A percentile compares a stretch with the other conserved stretches of the same genome.
Evolutionary conservation across 139 green algal species (phyloP).

Genomic region (Microglena sp.): DNA sequence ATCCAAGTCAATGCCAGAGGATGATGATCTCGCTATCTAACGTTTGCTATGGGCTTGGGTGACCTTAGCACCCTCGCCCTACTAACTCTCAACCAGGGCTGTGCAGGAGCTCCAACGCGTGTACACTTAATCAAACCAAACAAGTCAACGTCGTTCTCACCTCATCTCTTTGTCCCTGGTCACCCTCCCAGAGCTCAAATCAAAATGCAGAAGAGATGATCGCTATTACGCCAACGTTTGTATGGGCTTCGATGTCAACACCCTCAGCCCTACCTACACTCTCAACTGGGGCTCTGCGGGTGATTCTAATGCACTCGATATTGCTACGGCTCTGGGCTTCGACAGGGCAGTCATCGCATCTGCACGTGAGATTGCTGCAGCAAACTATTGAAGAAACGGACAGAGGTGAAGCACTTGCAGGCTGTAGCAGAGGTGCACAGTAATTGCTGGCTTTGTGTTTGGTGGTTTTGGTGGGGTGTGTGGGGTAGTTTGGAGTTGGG

Average conservation of each 20-base stretch:
- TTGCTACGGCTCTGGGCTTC: slow-evolving; percentile 37
- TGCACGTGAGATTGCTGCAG: not conserved
- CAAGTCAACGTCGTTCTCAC: not conserved
- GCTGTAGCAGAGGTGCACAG: not conserved
- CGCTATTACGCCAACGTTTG: slow-evolving; percentile 62
- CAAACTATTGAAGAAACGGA: not conserved
- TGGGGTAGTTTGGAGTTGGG: not conserved
- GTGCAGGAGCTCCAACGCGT: not conserved
- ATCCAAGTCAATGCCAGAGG: too few relatives aligned
- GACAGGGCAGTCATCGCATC: slow-evolving; percentile 7
- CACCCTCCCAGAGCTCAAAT: slow-evolving; percentile 53
- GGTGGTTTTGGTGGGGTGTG: not conserved
- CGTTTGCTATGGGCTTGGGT: too few relatives aligned
- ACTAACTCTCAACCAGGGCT: too few relatives aligned
- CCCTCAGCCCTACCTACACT: slow-evolving; percentile 72
- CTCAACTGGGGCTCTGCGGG: slow-evolving; percentile 76
- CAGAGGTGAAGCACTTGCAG: not conserved
- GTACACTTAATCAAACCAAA: not conserved
- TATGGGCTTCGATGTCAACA: slow-evolving; percentile 77
- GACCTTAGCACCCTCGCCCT: too few relatives aligned
- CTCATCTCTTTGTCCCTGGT: slow-evolving; percentile 30
- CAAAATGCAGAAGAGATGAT: slow-evolving; percentile 16
- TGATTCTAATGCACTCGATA: slow-evolving; percentile 55
- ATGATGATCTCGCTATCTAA: too few relatives aligned
- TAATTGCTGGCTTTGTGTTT: not conserved